These are phyloP conservation scores for Phytophthora hybrid DNA, from an alignment of 352 stramenopile species.

Conservation along the genomic window DNA sequence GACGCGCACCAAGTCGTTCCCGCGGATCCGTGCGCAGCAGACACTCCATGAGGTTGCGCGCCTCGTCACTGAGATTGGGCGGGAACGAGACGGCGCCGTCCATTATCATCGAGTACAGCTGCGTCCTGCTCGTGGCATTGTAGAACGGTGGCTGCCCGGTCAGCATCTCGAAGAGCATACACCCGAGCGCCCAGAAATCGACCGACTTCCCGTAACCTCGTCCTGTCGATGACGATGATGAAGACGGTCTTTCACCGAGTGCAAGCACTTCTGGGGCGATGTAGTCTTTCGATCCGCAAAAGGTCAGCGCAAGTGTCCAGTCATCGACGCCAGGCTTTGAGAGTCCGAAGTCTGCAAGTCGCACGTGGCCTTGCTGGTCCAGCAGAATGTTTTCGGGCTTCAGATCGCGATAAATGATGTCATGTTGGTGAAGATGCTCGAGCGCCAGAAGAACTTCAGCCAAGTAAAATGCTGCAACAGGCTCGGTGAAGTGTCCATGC, in stretches of 20 bases:
- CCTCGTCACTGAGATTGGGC: conserved; percentile 55
- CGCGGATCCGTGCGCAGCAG: conserved; percentile 63
- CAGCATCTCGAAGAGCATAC: conserved; percentile 91
- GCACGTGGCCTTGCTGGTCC: conserved; percentile 85
- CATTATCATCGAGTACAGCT: conserved; percentile 75
- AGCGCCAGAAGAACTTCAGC: conserved; percentile 89
- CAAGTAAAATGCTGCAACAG: conserved; percentile 87
- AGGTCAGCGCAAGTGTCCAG: conserved; percentile 72
- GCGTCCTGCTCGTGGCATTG: conserved; percentile 64
- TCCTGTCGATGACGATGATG: conserved; percentile 18
- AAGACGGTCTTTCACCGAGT: conserved; percentile 45
- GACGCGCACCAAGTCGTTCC: conserved; percentile 63
- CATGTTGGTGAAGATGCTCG: conserved; percentile 73
- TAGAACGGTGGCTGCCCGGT: conserved; percentile 90
- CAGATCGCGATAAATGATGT: conserved; percentile 90
- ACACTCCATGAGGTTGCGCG: conserved; percentile 56
- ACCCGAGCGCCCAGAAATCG: conserved; percentile 91
- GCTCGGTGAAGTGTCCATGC: conserved; percentile 74
- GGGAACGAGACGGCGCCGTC: conserved; percentile 59
- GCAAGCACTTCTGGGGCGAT: conserved; percentile 82
- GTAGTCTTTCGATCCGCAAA: conserved; percentile 92
- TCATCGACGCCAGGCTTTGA: conserved; percentile 77
- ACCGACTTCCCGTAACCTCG: conserved; percentile 88
- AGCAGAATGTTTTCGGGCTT: conserved; percentile 94
- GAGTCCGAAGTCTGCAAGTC: conserved; percentile 92